Evolutionary conservation across 768 basidiomycete species (phyloP), one percentile per base, ranked within the genome.

Genomic region (Chalciporus piperatus): DNA sequence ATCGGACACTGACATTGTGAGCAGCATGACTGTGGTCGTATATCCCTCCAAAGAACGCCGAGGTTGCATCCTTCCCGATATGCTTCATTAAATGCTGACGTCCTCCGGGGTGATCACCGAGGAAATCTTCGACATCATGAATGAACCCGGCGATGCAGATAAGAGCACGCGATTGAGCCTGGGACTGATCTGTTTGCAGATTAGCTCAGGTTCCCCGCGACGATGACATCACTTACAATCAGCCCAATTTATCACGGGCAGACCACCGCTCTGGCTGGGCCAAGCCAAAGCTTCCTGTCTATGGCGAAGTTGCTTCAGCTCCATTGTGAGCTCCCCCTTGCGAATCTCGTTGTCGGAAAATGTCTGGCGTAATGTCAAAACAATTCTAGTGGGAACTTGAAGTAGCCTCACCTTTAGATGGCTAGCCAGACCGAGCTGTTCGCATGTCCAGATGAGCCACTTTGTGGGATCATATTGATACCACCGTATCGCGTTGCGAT

Each of bases 291-390:
- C 73, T 30, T 94, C 90, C 62, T 91, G 87, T 13, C 84, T 84
- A 65, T 80, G 80, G 47, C 87, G 82, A 30, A 97, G 77, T 58
- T 85, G 85, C 76, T 95, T 95, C 46, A 98, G 78, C 65, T 95
- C 79, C 92, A 98, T 95, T 23, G 94, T 95, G 39, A 95, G 80
- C 65, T 93, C 85, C 27, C 94, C 94, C 73, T 97, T 98, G 55
- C 74, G 74, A 59, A 87, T 81, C 59, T 87, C 85, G 58, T 85
- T 87, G 8, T 85, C 84, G 3, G 84, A 80, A 76, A 86, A 87
- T 10, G 55, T 63, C 71, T 76, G 28, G n/a, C 32, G 2, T 11
- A 42, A 30, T 32, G 3, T 20, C 6, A 12, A 6, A 14, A 14
- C n/a, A 17, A 9, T 23, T 32, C 2, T 32, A 13, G 9, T 27